Base-by-base conservation (phyloP, 768 basidiomycete species). In the Coprinopsis strossmayeri region DNA sequence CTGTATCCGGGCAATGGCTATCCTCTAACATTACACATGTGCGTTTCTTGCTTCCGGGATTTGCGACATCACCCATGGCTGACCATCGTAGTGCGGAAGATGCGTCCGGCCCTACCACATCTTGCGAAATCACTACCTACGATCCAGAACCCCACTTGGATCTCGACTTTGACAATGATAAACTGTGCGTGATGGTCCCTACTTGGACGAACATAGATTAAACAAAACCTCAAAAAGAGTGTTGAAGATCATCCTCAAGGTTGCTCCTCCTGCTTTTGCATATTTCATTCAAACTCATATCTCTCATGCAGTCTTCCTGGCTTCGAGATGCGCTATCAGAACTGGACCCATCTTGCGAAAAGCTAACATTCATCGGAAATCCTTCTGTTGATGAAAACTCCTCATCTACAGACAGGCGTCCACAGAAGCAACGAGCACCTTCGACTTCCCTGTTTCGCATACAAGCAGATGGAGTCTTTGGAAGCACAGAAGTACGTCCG, bases 271-370 rank as follows among this genome's bases (percentile, higher is more conserved):
- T 26, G 27, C 39, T 17, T 21, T 12, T 17, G 37, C 24, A 17
- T 34, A 21, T n/a, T n/a, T 20, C 24, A n/a, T n/a, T 24, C 34
- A 39, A 18, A 17, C 26, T 43, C 42, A 10, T 34, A 25, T 17
- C 5, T 5, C 21, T 43, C 30, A 35, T n/a, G 18, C 48, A 73
- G 79, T 95, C 94, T 2, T 93, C 87, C 3, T 94, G 92, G 90
- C 83, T 98, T 27, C 82, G 89, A 35, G 92, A 96, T 51, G 92
- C 94, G 0, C 76, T 97, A 12, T 82, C 84, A 10, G 95, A 97
- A 60, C 73, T 99, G 12, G 93, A 97, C 56, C 79, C 91, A 15
- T 87, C 91, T 0, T 91, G 85, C 61, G 83, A 90, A 35, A 87
- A 82, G 51, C 73, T 98, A 17, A 89, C 87, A 0, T 82, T 98